A percentile compares a stretch with the other conserved stretches of the same genome.
These are phyloP conservation scores for Pseudogymnoascus sp. DNA, from an alignment of 2,329 filamentous ascomycete species.

Conservation along the genomic window DNA sequence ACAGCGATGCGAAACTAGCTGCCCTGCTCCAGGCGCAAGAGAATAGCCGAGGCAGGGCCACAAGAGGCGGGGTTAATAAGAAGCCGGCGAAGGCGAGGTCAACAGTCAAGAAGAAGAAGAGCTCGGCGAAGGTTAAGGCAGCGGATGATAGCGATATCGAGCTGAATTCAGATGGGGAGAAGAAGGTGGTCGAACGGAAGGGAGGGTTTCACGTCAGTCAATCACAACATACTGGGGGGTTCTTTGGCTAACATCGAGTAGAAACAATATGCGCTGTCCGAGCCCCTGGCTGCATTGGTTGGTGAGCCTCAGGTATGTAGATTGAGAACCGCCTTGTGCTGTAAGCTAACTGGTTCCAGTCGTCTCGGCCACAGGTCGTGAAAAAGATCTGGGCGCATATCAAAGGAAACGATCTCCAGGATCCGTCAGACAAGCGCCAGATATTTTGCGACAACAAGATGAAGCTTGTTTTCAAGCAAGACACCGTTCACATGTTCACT, in stretches of 20 bases:
- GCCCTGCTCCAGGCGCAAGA: conserved; percentile 88
- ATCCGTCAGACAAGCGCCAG: conserved; percentile 83
- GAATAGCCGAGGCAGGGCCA: conserved; percentile 65
- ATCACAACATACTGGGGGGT: conserved; percentile 13
- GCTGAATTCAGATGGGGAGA: conserved; percentile 52
- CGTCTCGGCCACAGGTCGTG: conserved; percentile 90
- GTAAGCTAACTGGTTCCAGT: conserved; percentile 38
- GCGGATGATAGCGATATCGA: conserved; percentile 75
- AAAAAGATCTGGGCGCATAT: conserved; percentile 97
- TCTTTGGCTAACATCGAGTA: conserved; percentile 13
- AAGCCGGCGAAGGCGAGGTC: conserved; percentile 55
- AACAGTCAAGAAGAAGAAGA: conserved; percentile 63
- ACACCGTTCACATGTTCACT: conserved; percentile 95
- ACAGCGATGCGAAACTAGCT: conserved; percentile 81
- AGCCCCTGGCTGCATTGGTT: conserved; percentile 60
- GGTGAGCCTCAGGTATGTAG: conserved; percentile 58
- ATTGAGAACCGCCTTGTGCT: not conserved
- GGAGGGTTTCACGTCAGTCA: conserved; percentile 76
- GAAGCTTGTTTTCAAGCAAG: conserved; percentile 84
- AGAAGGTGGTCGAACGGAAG: conserved; percentile 65
- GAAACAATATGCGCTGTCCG: conserved; percentile 71
- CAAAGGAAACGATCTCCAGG: conserved; percentile 79
- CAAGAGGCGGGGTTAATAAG: conserved; percentile 61
- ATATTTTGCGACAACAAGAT: conserved; percentile 89
- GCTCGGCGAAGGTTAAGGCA: conserved; percentile 63